A percentile compares a stretch with the other conserved stretches of the same genome.
phyloP scores from a whole-genome alignment of 345 rosid species.

The Arabis hirsuta region DNA sequence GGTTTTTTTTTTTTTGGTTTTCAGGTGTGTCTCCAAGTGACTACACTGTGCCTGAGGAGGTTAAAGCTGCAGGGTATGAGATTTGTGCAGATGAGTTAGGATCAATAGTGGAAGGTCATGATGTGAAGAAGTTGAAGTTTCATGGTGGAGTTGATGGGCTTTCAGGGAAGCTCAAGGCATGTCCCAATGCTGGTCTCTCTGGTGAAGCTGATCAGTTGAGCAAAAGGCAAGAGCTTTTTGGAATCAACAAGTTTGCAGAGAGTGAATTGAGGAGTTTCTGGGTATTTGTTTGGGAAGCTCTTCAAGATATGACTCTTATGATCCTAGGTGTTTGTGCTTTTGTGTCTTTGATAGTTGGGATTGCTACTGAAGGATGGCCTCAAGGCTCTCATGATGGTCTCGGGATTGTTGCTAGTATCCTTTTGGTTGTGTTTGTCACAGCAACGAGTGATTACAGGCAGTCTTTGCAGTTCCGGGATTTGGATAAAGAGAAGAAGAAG shows the following conservation, averaged over 20 bases:
- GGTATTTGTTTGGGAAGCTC: conserved; percentile 95
- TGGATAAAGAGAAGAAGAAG: conserved; percentile 94
- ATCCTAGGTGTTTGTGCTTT: conserved; percentile 87
- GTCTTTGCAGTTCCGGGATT: conserved; percentile 79
- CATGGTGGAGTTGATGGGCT: conserved; percentile 81
- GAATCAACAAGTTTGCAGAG: conserved; percentile 87
- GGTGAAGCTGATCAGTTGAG: conserved; percentile 43
- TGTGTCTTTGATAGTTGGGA: conserved; percentile 81
- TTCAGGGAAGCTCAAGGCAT: conserved; percentile 66
- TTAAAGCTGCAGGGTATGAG: conserved; percentile 81
- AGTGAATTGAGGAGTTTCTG: conserved; percentile 62
- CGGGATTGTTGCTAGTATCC: conserved; percentile 86
- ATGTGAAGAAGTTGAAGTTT: conserved; percentile 69
- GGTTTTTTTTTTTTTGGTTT: neutral
- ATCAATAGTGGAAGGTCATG: conserved; percentile 83
- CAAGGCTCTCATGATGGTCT: conserved; percentile 94
- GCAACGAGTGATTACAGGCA: conserved; percentile 92
- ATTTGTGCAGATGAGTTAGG: conserved; percentile 88
- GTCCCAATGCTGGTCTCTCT: conserved; percentile 59
- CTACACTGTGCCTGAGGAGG: conserved; percentile 66
- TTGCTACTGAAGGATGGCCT: conserved; percentile 96
- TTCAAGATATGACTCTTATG: conserved; percentile 92
- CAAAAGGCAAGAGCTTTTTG: conserved; percentile 68
- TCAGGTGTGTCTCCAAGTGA: conserved; percentile 75
- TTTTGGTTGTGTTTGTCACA: conserved; percentile 87